Base-by-base conservation (phyloP, 345 rosid species). In the Eucalyptus polyanthemos region DNA sequence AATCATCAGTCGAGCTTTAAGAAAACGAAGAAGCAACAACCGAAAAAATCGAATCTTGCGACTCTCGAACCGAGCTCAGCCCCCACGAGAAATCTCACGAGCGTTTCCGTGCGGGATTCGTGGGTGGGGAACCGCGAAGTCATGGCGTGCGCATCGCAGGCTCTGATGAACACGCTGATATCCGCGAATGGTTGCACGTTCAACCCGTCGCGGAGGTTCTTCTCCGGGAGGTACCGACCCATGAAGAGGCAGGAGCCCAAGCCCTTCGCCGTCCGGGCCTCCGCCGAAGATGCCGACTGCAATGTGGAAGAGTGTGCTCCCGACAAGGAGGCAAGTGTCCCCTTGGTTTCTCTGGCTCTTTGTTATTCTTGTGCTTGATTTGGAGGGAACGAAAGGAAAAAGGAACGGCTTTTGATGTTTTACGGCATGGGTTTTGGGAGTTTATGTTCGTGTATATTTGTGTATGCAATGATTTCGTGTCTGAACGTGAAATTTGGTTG, bases 231-330 rank as follows among this genome's bases (percentile, higher is more conserved):
- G 8, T 21, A 53, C 45, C 56, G 29, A 60, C 45, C 90, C 50
- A 15, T 47, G 42, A 89, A 91, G 62, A 90, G 89, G 89, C 88
- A 60, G 62, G 72, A 65, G 62, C 53, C 88, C 83, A 90, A 76
- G 89, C n/a, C 89, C 87, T 85, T 94, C 87, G 89, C 94, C 31
- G 91, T 95, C 72, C 92, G 96, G 90, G 97, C 96, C 88, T 91
- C 98, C 87, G 45, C 96, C 21, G 96, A 93, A 25, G 5, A 67
- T 14, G 27, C 96, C 44, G 98, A 97, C 88, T 97, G 99, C 88
- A 97, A 97, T 80, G 92, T 85, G 15, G 99, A 96, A 91, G 99
- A 97, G 90, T 97, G 99, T 92, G 99, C 99, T 86, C 99, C 99
- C 14, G 99, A 97, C 16, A 97, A 97, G 88, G 99, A 97, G 99